Evolutionary conservation across 1,284 basidiomycete species (phyloP).

Genomic region (Pyrrhoderma lamaoense): DNA sequence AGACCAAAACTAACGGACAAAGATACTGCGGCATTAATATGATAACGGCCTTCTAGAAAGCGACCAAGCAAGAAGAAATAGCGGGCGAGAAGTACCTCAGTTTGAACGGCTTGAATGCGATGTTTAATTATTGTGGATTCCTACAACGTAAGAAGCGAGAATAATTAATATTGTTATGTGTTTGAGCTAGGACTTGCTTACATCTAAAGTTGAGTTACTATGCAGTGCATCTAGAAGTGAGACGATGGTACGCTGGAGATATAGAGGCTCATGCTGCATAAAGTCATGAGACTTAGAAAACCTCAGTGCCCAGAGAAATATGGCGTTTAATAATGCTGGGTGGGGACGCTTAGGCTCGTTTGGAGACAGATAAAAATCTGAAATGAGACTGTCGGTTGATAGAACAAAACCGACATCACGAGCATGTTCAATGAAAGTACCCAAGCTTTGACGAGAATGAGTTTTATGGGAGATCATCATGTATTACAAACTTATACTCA

Average conservation of each 20-base stretch:
- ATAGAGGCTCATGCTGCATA: constrained; percentile 28
- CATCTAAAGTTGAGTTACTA: constrained; percentile 28
- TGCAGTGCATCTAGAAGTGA: constrained; percentile 29
- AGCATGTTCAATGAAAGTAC: constrained; percentile 20
- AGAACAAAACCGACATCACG: constrained; percentile 30
- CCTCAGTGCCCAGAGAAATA: constrained; percentile 44
- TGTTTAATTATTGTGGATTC: neutral
- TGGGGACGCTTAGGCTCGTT: constrained; percentile 37
- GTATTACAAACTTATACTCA: constrained; percentile 18
- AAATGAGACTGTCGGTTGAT: constrained; percentile 25
- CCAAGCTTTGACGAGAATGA: constrained; percentile 8
- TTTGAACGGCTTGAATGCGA: constrained; percentile 13
- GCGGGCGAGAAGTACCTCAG: constrained; percentile 15
- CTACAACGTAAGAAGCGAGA: neutral
- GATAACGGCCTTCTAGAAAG: constrained; percentile 15
- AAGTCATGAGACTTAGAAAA: constrained; percentile 26
- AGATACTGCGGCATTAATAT: constrained; percentile 9
- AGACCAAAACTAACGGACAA: constrained; percentile 10
- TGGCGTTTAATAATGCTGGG: constrained; percentile 39
- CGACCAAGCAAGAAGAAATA: constrained; percentile 15
- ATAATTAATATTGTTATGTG: neutral
- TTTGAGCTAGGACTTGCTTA: neutral
- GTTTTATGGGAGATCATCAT: neutral
- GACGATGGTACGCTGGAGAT: constrained; percentile 38
- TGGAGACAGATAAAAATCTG: constrained; percentile 23